Conservation (phyloP, 306 rosid genomes). For the Cyamopsis tetragonoloba region DNA sequence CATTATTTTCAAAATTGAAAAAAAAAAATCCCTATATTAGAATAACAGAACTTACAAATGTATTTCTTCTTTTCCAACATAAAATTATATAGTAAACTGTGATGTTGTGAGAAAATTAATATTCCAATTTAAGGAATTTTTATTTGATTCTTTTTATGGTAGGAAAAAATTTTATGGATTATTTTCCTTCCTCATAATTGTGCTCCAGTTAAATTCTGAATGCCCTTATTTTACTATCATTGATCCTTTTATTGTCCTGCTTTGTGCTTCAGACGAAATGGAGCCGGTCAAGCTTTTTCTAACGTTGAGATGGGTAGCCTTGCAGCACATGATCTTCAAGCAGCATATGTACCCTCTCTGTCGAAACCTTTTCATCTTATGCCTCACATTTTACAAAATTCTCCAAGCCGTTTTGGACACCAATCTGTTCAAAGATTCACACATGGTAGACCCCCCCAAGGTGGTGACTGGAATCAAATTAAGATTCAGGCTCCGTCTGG, state of each 20-base stretch:
- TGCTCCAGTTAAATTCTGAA: constrained; percentile 16
- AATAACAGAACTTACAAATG: background rate
- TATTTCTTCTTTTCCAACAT: background rate
- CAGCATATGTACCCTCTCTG: constrained; percentile 49
- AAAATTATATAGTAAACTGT: background rate
- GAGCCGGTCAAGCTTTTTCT: constrained; percentile 61
- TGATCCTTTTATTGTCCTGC: constrained; percentile 13
- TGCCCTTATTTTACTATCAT: background rate
- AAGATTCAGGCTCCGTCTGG: constrained; percentile 69
- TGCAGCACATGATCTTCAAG: constrained; percentile 58
- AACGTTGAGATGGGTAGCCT: constrained; percentile 68
- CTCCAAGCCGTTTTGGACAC: constrained; percentile 93
- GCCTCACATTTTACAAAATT: constrained; percentile 69
- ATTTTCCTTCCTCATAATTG: background rate
- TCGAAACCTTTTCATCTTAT: constrained; percentile 69
- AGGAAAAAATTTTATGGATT: background rate
- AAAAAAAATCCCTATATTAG: background rate
- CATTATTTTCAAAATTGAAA: background rate
- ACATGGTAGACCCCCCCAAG: constrained; percentile 64
- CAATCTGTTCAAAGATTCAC: constrained; percentile 66
- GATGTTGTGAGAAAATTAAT: background rate
- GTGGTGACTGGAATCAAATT: constrained; percentile 70
- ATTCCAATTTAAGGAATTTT: background rate
- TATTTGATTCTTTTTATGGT: background rate
- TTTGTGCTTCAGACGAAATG: constrained; percentile 56